Evolutionary conservation across 257 asterid genomes (phyloP).

Genomic region (Solanum verrucosum): DNA sequence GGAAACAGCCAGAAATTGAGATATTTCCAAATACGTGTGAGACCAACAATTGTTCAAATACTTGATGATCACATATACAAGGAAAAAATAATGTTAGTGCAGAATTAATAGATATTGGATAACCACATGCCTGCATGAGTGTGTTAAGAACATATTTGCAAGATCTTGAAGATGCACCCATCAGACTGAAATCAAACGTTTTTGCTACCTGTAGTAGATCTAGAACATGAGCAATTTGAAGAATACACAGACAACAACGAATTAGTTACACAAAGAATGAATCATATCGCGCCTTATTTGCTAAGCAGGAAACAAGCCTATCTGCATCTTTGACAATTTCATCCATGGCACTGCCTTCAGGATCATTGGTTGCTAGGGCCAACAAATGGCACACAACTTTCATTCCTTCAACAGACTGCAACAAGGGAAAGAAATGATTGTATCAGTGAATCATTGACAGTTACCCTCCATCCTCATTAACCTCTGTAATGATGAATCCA

Average conservation of each 20-base stretch:
- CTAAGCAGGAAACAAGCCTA: conserved; percentile 95
- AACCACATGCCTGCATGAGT: conserved; percentile 73
- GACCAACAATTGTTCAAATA: not conserved
- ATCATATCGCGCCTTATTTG: conserved; percentile 53
- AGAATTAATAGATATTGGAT: not conserved
- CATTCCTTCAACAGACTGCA: conserved; percentile 99
- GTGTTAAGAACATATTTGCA: conserved; percentile 98
- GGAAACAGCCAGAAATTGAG: not conserved
- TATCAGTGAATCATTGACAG: not conserved
- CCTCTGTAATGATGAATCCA: not conserved
- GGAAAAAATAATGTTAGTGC: not conserved
- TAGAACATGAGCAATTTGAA: conserved; percentile 5
- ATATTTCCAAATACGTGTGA: not conserved
- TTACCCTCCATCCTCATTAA: not conserved
- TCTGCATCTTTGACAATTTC: conserved; percentile 86
- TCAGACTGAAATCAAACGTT: conserved; percentile 87
- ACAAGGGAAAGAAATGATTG: not conserved
- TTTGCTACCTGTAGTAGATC: conserved; percentile 67
- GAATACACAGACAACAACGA: not conserved
- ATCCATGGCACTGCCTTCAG: conserved; percentile 77
- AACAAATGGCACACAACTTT: conserved; percentile 94
- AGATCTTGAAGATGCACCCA: conserved; percentile 96
- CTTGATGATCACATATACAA: not conserved
- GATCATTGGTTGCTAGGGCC: conserved; percentile 80
- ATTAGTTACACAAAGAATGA: not conserved